These are phyloP conservation scores for Podospora sp. DNA, from an alignment of 495 filamentous ascomycete species.

Conservation along the genomic window DNA sequence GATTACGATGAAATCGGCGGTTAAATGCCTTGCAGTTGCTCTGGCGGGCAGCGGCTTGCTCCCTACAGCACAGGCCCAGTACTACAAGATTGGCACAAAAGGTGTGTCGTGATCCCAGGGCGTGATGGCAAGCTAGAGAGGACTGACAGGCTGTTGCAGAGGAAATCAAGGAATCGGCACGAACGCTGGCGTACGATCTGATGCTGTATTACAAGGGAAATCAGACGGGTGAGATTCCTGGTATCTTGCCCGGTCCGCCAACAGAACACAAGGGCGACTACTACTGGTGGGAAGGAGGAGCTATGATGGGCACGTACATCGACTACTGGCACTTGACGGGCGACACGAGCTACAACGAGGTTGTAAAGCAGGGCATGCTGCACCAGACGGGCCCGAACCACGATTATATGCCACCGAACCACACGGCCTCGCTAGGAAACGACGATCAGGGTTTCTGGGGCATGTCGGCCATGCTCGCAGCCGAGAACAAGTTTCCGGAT, in stretches of 20 bases:
- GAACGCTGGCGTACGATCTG: conserved; percentile 64
- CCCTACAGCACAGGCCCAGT: conserved; percentile 25
- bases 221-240: conserved; percentile 62
- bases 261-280: conserved; percentile 48
- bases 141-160: conserved; percentile 40
- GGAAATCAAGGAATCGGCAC: conserved; percentile 64
- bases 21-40: conserved; percentile 27
- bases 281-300: conserved; percentile 62
- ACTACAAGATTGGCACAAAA: conserved; percentile 31
- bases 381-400: conserved; percentile 63
- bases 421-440: conserved; percentile 73
- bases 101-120: conserved; percentile 23
- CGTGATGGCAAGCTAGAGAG: background rate
- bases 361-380: conserved; percentile 61
- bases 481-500: conserved; percentile 71
- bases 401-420: conserved; percentile 67
- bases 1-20: conserved; percentile 11
- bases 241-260: conserved; percentile 62
- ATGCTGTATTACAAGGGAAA: conserved; percentile 68
- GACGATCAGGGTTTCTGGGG: conserved; percentile 88
- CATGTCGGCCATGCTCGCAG: conserved; percentile 73
- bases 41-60: conserved; percentile 25
- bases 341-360: conserved; percentile 64
- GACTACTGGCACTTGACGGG: conserved; percentile 75
- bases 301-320: conserved; percentile 60